Evolutionary conservation across 345 rosid species (phyloP).

Genomic region (Physaria fendleri): DNA sequence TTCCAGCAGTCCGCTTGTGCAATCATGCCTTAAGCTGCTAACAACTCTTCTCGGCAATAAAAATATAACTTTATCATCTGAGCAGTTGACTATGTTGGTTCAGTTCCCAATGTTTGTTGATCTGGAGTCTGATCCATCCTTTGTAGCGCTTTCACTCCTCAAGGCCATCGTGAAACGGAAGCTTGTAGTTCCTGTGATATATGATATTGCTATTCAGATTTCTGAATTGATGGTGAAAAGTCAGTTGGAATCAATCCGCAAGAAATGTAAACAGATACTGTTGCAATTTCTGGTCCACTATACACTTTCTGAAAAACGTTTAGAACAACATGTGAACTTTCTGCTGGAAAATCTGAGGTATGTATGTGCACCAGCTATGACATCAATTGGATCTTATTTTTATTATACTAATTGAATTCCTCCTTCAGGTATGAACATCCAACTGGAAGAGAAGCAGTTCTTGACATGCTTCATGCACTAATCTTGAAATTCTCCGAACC

Average conservation of each 20-base stretch:
- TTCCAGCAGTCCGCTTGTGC: conserved; percentile 54
- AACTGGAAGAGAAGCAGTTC: conserved; percentile 86
- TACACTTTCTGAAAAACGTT: conserved; percentile 52
- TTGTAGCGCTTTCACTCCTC: conserved; percentile 62
- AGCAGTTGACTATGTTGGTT: conserved; percentile 58
- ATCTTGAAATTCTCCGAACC: conserved; percentile 48
- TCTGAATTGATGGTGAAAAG: conserved; percentile 80
- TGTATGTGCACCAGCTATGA: conserved; percentile 18
- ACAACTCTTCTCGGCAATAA: conserved; percentile 61
- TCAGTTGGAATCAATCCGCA: conserved; percentile 60
- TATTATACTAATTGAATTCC: neutral
- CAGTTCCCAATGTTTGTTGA: conserved; percentile 83
- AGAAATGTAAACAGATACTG: conserved; percentile 70
- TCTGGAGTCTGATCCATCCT: conserved; percentile 66
- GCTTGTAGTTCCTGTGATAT: conserved; percentile 79
- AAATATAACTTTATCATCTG: conserved; percentile 56
- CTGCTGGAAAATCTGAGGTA: conserved; percentile 65
- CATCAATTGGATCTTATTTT: neutral
- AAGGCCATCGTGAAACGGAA: conserved; percentile 72
- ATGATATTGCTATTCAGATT: conserved; percentile 58
- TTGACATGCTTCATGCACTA: conserved; percentile 73
- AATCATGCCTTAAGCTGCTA: conserved; percentile 76
- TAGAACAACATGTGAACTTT: conserved; percentile 58
- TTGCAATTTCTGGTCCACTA: conserved; percentile 72
- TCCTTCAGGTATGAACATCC: conserved; percentile 68